These are phyloP conservation scores for Lanzia echinophila DNA, from an alignment of 2,329 filamentous ascomycete species.

Conservation along the genomic window DNA sequence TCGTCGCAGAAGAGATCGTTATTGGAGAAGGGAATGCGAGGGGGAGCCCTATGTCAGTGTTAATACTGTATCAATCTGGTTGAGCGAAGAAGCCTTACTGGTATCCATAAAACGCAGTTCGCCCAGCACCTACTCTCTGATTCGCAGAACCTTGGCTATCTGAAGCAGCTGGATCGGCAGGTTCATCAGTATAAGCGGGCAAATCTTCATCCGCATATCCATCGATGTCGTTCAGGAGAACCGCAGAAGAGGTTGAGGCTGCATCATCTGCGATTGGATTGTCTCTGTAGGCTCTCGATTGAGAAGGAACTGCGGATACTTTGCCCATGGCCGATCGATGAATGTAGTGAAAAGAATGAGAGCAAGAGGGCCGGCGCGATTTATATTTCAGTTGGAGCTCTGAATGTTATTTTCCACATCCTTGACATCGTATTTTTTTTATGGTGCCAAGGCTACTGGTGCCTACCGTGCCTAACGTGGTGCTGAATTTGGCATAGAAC, in stretches of 20 bases:
- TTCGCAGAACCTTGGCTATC: neutral
- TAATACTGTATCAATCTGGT: neutral
- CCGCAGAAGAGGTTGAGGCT: constrained; percentile 22
- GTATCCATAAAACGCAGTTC: too few species aligned
- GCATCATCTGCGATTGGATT: constrained; percentile 18
- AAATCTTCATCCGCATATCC: constrained; percentile 10
- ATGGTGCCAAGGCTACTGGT: too few species aligned
- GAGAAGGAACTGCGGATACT: neutral
- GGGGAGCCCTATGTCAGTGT: constrained; percentile 11
- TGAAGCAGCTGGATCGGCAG: neutral
- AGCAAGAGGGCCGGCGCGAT: too few species aligned
- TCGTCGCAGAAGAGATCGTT: constrained; percentile 17
- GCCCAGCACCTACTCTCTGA: too few species aligned
- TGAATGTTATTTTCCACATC: too few species aligned
- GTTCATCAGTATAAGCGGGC: constrained; percentile 16
- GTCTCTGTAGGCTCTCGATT: constrained; percentile 17
- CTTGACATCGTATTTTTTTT: too few species aligned
- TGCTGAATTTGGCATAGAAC: too few species aligned
- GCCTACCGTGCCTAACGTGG: too few species aligned
- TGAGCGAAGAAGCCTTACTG: neutral
- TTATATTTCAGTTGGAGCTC: too few species aligned
- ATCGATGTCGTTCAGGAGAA: constrained; percentile 19
- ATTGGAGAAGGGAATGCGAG: constrained; percentile 20
- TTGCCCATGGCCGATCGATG: neutral
- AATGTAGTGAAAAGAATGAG: neutral